Evolutionary conservation across 495 filamentous ascomycete genomes (phyloP).

Genomic region (Penicillium pulvis): DNA sequence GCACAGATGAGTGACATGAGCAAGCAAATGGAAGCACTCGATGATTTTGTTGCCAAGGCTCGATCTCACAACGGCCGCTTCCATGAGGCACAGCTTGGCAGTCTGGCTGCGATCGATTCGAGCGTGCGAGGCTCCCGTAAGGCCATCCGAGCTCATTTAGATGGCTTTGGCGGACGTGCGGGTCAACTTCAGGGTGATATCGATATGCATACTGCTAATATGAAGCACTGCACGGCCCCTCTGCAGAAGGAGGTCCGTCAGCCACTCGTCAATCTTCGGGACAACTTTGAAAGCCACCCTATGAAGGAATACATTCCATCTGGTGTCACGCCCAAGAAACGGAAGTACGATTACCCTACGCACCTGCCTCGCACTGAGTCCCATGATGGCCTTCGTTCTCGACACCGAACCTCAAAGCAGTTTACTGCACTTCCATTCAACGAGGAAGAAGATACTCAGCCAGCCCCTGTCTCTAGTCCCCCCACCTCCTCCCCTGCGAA

Average conservation of each 20-base stretch:
- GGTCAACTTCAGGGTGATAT: constrained; percentile 65
- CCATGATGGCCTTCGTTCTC: constrained; percentile 67
- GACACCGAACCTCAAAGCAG: constrained; percentile 50
- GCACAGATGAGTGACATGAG: constrained; percentile 85
- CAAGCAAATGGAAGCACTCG: constrained; percentile 81
- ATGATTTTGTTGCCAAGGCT: constrained; percentile 86
- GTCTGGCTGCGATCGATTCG: constrained; percentile 59
- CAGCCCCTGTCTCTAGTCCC: constrained; percentile 24
- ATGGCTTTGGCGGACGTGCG: constrained; percentile 60
- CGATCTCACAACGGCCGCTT: constrained; percentile 78
- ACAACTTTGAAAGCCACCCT: constrained; percentile 57
- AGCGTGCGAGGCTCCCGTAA: constrained; percentile 71
- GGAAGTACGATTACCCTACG: constrained; percentile 72
- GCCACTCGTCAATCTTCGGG: constrained; percentile 69
- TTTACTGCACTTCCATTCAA: constrained; percentile 39
- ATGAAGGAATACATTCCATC: constrained; percentile 81
- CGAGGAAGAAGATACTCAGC: constrained; percentile 26
- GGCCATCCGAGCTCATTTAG: constrained; percentile 66
- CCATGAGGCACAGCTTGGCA: constrained; percentile 63
- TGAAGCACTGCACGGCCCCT: constrained; percentile 58
- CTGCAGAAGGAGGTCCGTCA: constrained; percentile 62
- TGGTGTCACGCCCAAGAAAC: constrained; percentile 81
- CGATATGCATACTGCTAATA: constrained; percentile 48
- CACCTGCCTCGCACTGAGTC: constrained; percentile 73
- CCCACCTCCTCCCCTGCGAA: constrained; percentile 36